Percentiles rank a stretch among this genome's conserved stretches.
Evolutionary conservation across 108 stramenopile species (phyloP).

Genomic region (Cyclotella kingstonii): DNA sequence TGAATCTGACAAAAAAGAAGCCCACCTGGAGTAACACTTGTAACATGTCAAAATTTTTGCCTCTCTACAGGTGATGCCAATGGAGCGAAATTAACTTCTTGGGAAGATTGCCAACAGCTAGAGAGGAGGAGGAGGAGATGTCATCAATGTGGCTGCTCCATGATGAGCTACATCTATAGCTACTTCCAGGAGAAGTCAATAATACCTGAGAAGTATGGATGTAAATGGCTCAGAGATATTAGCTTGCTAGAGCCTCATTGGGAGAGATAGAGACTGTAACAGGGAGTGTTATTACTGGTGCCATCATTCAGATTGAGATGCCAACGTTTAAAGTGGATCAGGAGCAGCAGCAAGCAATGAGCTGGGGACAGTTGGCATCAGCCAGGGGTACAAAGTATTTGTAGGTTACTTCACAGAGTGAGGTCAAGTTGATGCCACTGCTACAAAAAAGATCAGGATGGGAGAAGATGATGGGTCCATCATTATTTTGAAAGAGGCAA

Average conservation of each 20-base stretch:
- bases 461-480: constrained; percentile 11
- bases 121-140: neutral
- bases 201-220: constrained; percentile 65
- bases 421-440: constrained; percentile 35
- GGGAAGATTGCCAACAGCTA: neutral
- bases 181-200: constrained; percentile 62
- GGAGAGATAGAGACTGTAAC: constrained; percentile 10
- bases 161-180: constrained; percentile 31
- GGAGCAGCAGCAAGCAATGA: constrained; percentile 46
- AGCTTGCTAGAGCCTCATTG: constrained; percentile 12
- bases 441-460: constrained; percentile 29
- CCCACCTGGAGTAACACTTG: no score
- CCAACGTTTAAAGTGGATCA: constrained; percentile 14
- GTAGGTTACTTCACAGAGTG: constrained; percentile 35
- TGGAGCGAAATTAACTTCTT: no score
- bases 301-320: constrained; percentile 32
- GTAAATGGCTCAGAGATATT: constrained; percentile 11
- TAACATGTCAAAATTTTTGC: no score
- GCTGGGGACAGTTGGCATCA: constrained; percentile 59
- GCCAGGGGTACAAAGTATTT: constrained; percentile 47
- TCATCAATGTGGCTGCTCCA: constrained; percentile 10
- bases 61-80: no score
- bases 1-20: no score
- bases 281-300: constrained; percentile 16
- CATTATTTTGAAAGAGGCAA: constrained; percentile 12